Evolutionary conservation across 305 asterid species (phyloP).

Genomic region (Fraxinus platypoda): DNA sequence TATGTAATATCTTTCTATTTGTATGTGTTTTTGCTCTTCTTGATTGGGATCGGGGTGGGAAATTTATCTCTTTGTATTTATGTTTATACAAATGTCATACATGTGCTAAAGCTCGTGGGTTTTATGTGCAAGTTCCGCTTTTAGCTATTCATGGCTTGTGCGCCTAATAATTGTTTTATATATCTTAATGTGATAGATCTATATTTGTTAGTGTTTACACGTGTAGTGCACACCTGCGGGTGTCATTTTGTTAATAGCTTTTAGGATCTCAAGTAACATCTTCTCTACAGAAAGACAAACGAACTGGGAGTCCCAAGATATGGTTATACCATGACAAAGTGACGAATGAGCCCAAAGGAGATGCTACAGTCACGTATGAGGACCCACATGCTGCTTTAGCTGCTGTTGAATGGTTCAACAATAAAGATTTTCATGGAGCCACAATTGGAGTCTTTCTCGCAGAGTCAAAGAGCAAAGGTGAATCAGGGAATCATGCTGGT

Average conservation of each 20-base stretch:
- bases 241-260: slow-evolving; percentile 3
- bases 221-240: not conserved
- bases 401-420: slow-evolving; percentile 95
- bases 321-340: slow-evolving; percentile 89
- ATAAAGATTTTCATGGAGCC: slow-evolving; percentile 90
- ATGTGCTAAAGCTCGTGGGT: not conserved
- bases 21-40: not conserved
- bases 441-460: slow-evolving; percentile 82
- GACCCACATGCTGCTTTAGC: slow-evolving; percentile 98
- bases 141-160: not conserved
- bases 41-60: not conserved
- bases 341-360: slow-evolving; percentile 95
- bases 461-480: slow-evolving; percentile 82
- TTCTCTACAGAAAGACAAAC: slow-evolving; percentile 73
- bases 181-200: not conserved
- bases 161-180: not conserved
- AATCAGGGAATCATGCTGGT: slow-evolving; percentile 32
- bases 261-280: not conserved
- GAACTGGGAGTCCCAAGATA: slow-evolving; percentile 85
- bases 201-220: not conserved
- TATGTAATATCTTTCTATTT: not conserved
- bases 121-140: not conserved
- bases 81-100: not conserved
- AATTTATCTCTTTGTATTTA: not conserved
- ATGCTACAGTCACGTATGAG: slow-evolving; percentile 95